phyloP scores from a whole-genome alignment of 192 early-diverging fungal species.

The Backusella luteola region DNA sequence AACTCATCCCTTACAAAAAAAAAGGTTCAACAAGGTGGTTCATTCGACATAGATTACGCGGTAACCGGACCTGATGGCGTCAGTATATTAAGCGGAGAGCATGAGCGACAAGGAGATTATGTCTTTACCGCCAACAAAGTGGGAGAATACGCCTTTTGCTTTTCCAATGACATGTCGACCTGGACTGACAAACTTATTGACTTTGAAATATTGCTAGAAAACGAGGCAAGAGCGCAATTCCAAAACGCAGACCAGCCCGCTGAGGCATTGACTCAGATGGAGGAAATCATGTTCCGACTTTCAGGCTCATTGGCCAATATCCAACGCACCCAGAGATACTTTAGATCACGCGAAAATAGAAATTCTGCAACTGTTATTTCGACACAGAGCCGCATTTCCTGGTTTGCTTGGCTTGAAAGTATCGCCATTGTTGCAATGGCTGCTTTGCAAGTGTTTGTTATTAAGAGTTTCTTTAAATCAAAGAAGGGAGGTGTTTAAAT shows the following conservation, averaged over 20 bases:
- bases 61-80: constrained; percentile 75
- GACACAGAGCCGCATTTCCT: constrained; percentile 86
- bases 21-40: constrained; percentile 94
- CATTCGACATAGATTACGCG: constrained; percentile 95
- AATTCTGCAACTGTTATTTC: constrained; percentile 88
- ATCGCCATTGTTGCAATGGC: constrained; percentile 80
- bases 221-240: constrained; percentile 65
- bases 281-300: constrained; percentile 61
- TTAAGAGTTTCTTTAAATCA: constrained; percentile 88
- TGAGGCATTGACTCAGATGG: constrained; percentile 46
- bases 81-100: constrained; percentile 71
- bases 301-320: constrained; percentile 65
- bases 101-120: constrained; percentile 94
- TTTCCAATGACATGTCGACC: constrained; percentile 92
- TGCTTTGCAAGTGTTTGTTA: constrained; percentile 90
- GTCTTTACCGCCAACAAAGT: constrained; percentile 82
- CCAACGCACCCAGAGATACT: constrained; percentile 83
- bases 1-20: neutral
- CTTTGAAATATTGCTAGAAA: constrained; percentile 92
- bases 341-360: constrained; percentile 87
- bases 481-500: constrained; percentile 56
- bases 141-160: constrained; percentile 97
- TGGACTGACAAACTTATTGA: constrained; percentile 95
- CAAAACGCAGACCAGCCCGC: constrained; percentile 34
- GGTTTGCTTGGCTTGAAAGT: constrained; percentile 86